Percentiles rank a stretch among this genome's conserved stretches.
phyloP scores from a whole-genome alignment of 345 rosid species.

The Brassica napus region Da-Ae NC_063438.1:5953001-5953500 shows the following conservation, averaged over 20 bases:
- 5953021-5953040: slow-evolving; percentile 5
- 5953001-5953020: slow-evolving; percentile 5
- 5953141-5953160: neutral
- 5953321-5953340: slow-evolving; percentile 70
- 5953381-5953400: slow-evolving; percentile 5
- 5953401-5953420: neutral
- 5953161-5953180: slow-evolving; percentile 1
- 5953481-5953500: neutral
- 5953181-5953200: neutral
- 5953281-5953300: neutral
- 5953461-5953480: slow-evolving; percentile 14
- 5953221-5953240: neutral
- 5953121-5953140: neutral
- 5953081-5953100: neutral
- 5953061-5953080: neutral
- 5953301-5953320: slow-evolving; percentile 70
- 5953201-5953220: neutral
- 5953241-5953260: slow-evolving; percentile 1
- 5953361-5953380: slow-evolving; percentile 28
- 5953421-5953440: neutral
- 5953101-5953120: slow-evolving; percentile 2
- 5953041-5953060: slow-evolving; percentile 11
- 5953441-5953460: neutral
- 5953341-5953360: slow-evolving; percentile 77
- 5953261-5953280: neutral